Percentiles rank a stretch among this genome's conserved stretches.
Evolutionary conservation across 306 rosid species (phyloP).

Genomic region (Adenanthera pavonina): DNA sequence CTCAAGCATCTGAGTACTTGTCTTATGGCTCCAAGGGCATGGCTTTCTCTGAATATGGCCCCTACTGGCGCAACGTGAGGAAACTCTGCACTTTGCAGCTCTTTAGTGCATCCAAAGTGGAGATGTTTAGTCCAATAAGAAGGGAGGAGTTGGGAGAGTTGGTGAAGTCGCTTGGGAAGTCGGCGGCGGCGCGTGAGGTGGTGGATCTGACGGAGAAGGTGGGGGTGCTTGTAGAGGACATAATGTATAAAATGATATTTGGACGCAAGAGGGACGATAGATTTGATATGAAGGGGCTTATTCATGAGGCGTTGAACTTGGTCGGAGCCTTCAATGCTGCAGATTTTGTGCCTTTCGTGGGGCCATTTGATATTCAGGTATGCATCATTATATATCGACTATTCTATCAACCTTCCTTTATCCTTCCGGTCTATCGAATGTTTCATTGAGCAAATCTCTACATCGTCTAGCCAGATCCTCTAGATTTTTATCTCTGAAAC

Average conservation of each 20-base stretch:
- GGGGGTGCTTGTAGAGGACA: neutral
- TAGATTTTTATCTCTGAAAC: no score
- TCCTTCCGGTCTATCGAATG: neutral
- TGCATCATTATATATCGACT: neutral
- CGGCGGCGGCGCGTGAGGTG: neutral
- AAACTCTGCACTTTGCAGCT: conserved; percentile 32
- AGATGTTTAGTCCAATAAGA: neutral
- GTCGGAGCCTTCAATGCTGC: conserved; percentile 24
- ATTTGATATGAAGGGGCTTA: conserved; percentile 18
- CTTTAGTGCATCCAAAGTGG: conserved; percentile 17
- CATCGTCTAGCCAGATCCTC: no score
- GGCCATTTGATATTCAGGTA: neutral
- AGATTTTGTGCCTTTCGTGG: conserved; percentile 21
- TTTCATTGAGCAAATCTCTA: neutral
- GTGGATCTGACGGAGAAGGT: neutral
- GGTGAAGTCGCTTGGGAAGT: conserved; percentile 7
- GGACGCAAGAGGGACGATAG: neutral
- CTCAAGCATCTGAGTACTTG: neutral
- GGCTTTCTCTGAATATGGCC: conserved; percentile 6
- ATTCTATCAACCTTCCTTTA: neutral
- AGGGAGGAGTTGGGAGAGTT: neutral
- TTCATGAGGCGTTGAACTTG: neutral
- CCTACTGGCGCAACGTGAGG: conserved; percentile 43
- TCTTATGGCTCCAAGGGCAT: conserved; percentile 24
- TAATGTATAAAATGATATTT: neutral